phyloP scores from a whole-genome alignment of 805 yeast genomes.

The Ogataea naganishii region DNA sequence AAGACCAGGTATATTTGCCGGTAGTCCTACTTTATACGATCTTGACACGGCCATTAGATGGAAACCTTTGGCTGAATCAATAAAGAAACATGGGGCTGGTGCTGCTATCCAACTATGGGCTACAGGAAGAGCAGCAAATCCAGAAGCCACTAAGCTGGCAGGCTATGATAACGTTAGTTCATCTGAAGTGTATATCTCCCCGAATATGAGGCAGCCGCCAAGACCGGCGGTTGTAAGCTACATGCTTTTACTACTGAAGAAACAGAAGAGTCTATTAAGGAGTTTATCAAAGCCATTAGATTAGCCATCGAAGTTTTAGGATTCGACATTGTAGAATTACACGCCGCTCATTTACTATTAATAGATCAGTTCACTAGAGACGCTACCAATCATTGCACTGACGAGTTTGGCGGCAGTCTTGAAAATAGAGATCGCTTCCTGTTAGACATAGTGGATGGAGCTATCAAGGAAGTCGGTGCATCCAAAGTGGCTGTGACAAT shows the following conservation, averaged over 20 bases:
- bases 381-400: conserved; percentile 17
- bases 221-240: conserved; percentile 9
- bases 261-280: conserved; percentile 3
- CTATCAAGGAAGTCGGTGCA: conserved; percentile 26
- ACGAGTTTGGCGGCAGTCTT: conserved; percentile 22
- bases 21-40: conserved; percentile 35
- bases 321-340: conserved; percentile 21
- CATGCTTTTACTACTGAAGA: conserved; percentile 13
- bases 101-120: conserved; percentile 38
- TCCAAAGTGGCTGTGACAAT: conserved; percentile 35
- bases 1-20: conserved; percentile 16
- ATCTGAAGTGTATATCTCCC: conserved; percentile 34
- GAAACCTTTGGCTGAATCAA: conserved; percentile 27
- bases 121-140: conserved; percentile 23
- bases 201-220: conserved; percentile 14
- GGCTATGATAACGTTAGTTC: conserved; percentile 13
- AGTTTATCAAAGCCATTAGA: conserved; percentile 13
- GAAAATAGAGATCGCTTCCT: conserved; percentile 20
- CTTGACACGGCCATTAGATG: conserved; percentile 35
- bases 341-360: conserved; percentile 22
- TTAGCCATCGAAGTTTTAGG: conserved; percentile 18
- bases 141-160: conserved; percentile 26
- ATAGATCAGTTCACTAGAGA: conserved; percentile 17
- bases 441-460: conserved; percentile 30
- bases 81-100: conserved; percentile 36